phyloP scores from a whole-genome alignment of 768 basidiomycete genomes.

The Cystofilobasidium ferigula region DNA sequence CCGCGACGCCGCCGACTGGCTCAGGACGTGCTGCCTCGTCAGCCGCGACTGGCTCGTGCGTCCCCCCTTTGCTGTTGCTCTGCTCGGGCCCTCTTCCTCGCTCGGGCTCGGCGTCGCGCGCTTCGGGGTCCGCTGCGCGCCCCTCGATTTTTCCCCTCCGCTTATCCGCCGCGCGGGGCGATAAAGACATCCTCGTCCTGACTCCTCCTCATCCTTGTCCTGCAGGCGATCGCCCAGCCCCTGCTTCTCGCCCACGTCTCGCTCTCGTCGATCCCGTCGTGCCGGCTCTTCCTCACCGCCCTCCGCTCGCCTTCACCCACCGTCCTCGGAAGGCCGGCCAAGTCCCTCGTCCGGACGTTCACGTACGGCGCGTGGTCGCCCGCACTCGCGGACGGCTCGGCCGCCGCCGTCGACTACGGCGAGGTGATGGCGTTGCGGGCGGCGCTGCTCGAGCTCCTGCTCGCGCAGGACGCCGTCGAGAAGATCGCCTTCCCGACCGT shows the following conservation, averaged over 20 bases:
- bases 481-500: constrained; percentile 8
- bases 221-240: not conserved
- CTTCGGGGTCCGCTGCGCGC: not conserved
- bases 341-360: constrained; percentile 5
- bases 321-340: not conserved
- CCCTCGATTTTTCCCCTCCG: not conserved
- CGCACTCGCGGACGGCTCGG: not conserved
- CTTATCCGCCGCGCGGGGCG: too few species aligned
- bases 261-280: not conserved
- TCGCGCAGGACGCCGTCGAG: not conserved
- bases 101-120: not conserved
- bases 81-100: not conserved
- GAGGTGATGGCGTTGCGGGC: not conserved
- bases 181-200: too few species aligned
- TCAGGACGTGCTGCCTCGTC: constrained; percentile 5
- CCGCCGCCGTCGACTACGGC: not conserved
- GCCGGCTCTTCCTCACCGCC: not conserved
- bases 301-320: not conserved
- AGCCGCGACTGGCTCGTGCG: constrained; percentile 7
- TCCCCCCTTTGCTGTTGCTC: not conserved
- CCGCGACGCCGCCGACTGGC: not conserved
- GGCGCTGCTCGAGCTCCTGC: constrained; percentile 4
- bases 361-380: constrained; percentile 10
- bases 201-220: not conserved
- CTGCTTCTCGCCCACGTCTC: not conserved